These are phyloP conservation scores for Pyrus hybrid DNA, from an alignment of 331 rosid genomes.

Conservation along the genomic window DNA sequence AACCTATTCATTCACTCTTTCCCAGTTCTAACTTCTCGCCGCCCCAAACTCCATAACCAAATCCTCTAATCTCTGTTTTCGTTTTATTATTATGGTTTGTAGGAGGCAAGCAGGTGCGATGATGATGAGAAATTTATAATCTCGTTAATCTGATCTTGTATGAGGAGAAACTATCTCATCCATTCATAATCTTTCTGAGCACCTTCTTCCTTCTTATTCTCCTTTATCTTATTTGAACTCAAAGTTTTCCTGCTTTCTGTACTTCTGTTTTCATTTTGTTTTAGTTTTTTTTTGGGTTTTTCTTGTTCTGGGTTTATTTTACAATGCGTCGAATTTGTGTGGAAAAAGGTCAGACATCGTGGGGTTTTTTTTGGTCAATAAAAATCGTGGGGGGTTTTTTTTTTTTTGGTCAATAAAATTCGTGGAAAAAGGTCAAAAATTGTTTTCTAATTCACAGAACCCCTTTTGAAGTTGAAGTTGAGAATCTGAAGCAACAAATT, in stretches of 20 bases:
- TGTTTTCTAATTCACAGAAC: too few species aligned
- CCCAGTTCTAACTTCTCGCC: background rate
- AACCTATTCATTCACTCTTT: too few species aligned
- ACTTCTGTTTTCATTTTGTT: background rate
- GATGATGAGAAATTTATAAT: slow-evolving; percentile 26
- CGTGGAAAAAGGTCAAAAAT: too few species aligned
- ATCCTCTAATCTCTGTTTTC: background rate
- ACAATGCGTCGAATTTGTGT: too few species aligned
- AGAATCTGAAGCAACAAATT: too few species aligned
- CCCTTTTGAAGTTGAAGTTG: too few species aligned
- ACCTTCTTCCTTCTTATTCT: background rate
- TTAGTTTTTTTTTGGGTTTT: background rate
- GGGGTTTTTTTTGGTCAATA: too few species aligned
- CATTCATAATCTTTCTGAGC: slow-evolving; percentile 31
- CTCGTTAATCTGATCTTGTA: slow-evolving; percentile 43
- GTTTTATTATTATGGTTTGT: background rate
- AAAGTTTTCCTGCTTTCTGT: background rate
- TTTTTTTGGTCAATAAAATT: too few species aligned
- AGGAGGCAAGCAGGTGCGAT: slow-evolving; percentile 6
- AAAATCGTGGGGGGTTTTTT: too few species aligned
- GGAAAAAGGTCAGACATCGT: background rate
- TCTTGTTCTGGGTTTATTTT: background rate
- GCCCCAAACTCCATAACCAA: too few species aligned
- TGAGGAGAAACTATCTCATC: slow-evolving; percentile 17
- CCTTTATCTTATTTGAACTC: background rate